Base-by-base conservation (phyloP, 805 yeast species). In the Pichia eremophila region DNA sequence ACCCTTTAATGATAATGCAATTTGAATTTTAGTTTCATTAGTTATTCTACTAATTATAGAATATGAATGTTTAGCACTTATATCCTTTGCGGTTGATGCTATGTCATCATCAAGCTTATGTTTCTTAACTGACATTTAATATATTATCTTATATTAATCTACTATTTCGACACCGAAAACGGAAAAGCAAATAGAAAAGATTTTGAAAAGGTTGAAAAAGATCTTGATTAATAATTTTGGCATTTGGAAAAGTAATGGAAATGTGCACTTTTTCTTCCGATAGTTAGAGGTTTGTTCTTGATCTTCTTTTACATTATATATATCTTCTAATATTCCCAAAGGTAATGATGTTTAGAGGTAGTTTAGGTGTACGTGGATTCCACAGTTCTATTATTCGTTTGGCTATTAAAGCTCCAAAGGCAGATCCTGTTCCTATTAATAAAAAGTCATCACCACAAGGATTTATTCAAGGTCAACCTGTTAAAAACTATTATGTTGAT, bases 1-100 rank as follows among this genome's bases (percentile, higher is more conserved):
- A 46, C 98, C 98, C 58, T 86, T 91, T 39, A 93, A 68, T 34
- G 84, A 77, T 39, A 93, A 63, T 10, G 91, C 88, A 22, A 93
- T 81, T 64, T 87, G 93, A 58, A 93, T 87, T 63, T 81, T 86
- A 15, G 99, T 93, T 65, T 93, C 99, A 70, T 93, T 93, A 32
- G 99, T 93, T 50, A 76, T 73, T 60, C 99, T 67, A 43, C 67
- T 68, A 2, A 34, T 15, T n/a, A 83, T 60, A 34, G 72, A 64
- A 2, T 87, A 81, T 19, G 60, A 55, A 50, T 72, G 56, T 37
- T 51, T 47, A 25, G 53, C 27, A 5, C 38, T 25, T 4, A 14
- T 25, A 7, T 38, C 18, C 14, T 45, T 46, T 10, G 46, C 46
- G 15, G 36, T 14, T 14, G 36, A 9, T 5, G 48, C 48, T 7